Percentiles rank a stretch among this genome's conserved stretches.
These are phyloP conservation scores for Haberlea rhodopensis DNA, from an alignment of 257 asterid species.

Conservation along the genomic window DNA sequence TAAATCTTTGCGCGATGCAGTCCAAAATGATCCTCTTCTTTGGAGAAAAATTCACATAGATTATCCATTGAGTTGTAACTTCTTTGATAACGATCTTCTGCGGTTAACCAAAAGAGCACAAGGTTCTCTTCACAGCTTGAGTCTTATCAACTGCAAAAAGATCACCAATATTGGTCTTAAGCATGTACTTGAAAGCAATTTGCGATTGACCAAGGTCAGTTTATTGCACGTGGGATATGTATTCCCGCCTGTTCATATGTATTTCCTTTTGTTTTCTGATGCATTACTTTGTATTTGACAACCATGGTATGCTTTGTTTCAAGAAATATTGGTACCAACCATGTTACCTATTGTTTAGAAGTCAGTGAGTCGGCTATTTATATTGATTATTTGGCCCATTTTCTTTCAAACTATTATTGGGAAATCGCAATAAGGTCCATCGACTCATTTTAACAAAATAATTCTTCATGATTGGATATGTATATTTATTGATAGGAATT, in stretches of 20 bases:
- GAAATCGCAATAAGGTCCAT: not conserved
- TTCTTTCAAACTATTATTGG: not conserved
- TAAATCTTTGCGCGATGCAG: constrained; percentile 54
- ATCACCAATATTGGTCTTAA: constrained; percentile 53
- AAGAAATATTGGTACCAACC: too few relatives aligned
- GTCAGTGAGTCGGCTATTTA: too few relatives aligned
- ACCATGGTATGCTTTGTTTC: too few relatives aligned
- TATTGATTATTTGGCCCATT: too few relatives aligned
- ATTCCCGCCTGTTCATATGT: not conserved
- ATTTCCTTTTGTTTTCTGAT: too few relatives aligned
- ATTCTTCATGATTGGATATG: not conserved
- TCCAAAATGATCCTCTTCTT: constrained; percentile 61
- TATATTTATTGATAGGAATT: not conserved
- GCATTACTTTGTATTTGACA: too few relatives aligned
- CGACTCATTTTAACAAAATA: not conserved
- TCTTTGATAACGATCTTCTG: constrained; percentile 57
- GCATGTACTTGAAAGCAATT: constrained; percentile 55
- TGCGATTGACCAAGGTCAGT: constrained; percentile 56
- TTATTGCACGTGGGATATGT: not conserved
- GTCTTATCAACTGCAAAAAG: constrained; percentile 48
- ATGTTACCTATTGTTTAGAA: too few relatives aligned
- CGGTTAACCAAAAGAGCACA: constrained; percentile 60
- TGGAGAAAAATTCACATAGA: constrained; percentile 62
- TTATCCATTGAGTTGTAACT: constrained; percentile 35
- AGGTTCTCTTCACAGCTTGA: constrained; percentile 61